phyloP scores from a whole-genome alignment of 805 yeast species.

The Grigorovia transvaalensis region DNA sequence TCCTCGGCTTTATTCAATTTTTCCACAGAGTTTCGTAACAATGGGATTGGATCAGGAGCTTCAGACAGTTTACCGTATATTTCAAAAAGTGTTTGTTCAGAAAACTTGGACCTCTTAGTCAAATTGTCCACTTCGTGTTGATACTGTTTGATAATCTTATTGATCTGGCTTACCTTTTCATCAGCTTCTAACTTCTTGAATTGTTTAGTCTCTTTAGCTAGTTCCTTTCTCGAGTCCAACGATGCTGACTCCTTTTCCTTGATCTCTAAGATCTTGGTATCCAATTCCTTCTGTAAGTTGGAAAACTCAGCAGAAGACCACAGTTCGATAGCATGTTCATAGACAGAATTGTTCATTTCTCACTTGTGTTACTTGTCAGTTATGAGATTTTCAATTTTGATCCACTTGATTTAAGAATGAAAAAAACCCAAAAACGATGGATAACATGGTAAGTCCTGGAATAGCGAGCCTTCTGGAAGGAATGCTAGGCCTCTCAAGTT shows the following conservation, averaged over 20 bases:
- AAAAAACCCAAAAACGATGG: neutral
- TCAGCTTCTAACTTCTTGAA: constrained; percentile 64
- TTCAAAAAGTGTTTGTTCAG: constrained; percentile 65
- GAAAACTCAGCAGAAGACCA: constrained; percentile 74
- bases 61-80: constrained; percentile 71
- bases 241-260: constrained; percentile 62
- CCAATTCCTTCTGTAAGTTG: constrained; percentile 59
- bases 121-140: constrained; percentile 81
- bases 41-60: constrained; percentile 86
- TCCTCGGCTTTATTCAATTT: constrained; percentile 49
- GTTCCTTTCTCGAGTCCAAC: constrained; percentile 56
- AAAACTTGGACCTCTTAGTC: constrained; percentile 63
- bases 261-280: constrained; percentile 61
- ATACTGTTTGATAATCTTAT: constrained; percentile 55
- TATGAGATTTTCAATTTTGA: neutral
- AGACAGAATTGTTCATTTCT: constrained; percentile 22
- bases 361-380: neutral
- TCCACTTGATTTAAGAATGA: neutral
- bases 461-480: too few relatives aligned
- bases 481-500: too few relatives aligned
- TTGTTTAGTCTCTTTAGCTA: constrained; percentile 73
- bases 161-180: constrained; percentile 42
- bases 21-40: constrained; percentile 60
- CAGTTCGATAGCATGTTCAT: constrained; percentile 46
- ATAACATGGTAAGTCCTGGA: neutral